Percentiles rank a stretch among this genome's conserved stretches.
Evolutionary conservation across 768 basidiomycete genomes (phyloP).

Genomic region (Suillus subluteus): DNA sequence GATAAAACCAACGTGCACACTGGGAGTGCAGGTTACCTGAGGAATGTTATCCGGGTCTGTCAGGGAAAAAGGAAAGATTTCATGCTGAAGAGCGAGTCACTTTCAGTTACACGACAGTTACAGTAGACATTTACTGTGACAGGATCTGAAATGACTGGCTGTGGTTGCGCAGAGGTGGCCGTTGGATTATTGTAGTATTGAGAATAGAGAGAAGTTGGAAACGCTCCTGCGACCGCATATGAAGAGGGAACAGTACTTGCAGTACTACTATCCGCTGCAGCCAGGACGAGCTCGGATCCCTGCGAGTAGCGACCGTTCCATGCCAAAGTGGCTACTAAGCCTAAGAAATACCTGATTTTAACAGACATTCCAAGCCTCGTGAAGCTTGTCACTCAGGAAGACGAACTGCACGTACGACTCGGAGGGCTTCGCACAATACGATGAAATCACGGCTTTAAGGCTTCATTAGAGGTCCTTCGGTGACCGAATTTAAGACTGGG

Average conservation of each 20-base stretch:
- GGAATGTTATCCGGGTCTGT: conserved; percentile 68
- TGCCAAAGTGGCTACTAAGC: conserved; percentile 2
- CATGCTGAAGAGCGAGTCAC: conserved; percentile 44
- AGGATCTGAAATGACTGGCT: conserved; percentile 78
- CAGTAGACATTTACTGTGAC: conserved; percentile 48
- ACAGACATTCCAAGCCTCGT: background rate
- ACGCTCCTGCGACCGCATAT: conserved; percentile 62
- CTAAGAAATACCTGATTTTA: background rate
- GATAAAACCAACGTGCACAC: background rate
- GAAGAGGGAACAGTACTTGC: conserved; percentile 18
- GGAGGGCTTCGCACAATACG: background rate
- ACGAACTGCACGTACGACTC: background rate
- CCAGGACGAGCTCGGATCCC: background rate
- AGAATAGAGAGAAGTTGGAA: conserved; percentile 67
- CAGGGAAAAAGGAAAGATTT: conserved; percentile 59
- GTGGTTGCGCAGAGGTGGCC: conserved; percentile 70
- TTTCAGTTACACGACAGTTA: conserved; percentile 2
- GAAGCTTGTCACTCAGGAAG: background rate
- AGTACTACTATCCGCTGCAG: conserved; percentile 10
- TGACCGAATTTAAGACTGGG: too few relatives aligned
- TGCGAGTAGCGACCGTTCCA: background rate
- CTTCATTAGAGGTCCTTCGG: too few relatives aligned
- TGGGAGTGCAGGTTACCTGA: conserved; percentile 32
- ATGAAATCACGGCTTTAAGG: too few relatives aligned
- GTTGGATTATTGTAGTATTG: conserved; percentile 76